Percentiles rank a stretch among this genome's conserved stretches.
Evolutionary conservation across 192 early-diverging fungal species (phyloP).

Genomic region (Rhizophagus clarus): DNA sequence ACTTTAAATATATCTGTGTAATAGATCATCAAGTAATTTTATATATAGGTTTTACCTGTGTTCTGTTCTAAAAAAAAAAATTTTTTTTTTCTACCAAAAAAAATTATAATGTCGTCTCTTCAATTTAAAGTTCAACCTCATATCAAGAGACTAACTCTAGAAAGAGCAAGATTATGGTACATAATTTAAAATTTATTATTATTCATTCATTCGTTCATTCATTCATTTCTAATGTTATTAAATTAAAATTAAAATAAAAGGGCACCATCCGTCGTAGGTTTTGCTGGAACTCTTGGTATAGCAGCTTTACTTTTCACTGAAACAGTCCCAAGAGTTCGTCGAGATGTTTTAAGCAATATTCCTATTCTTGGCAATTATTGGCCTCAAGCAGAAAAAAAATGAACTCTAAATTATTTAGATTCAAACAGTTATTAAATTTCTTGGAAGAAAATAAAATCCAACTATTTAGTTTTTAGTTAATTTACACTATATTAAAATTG

Average conservation of each 20-base stretch:
- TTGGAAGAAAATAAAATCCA: background rate
- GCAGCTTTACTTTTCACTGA: background rate
- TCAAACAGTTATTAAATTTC: background rate
- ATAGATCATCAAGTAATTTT: too few relatives aligned
- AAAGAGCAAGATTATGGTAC: background rate
- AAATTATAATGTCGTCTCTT: background rate
- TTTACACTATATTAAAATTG: too few relatives aligned
- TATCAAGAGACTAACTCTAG: slow-evolving; percentile 4
- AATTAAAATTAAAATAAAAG: background rate
- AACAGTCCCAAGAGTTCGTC: background rate
- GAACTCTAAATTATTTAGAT: background rate
- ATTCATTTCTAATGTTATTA: too few relatives aligned
- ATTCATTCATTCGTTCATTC: too few relatives aligned
- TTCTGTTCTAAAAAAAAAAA: background rate
- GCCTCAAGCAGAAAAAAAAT: background rate
- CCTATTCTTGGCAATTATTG: slow-evolving; percentile 7
- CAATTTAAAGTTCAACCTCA: slow-evolving; percentile 3
- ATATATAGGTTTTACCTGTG: too few relatives aligned
- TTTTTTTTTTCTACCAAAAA: too few relatives aligned
- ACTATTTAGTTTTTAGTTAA: background rate
- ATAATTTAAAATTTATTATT: background rate
- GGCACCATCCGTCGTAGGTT: background rate
- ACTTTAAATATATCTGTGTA: too few relatives aligned
- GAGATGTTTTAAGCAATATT: slow-evolving; percentile 5
- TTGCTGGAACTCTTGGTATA: background rate